Evolutionary conservation across 1,139 yeast species (phyloP).

Genomic region (Candida neerlandica): DNA sequence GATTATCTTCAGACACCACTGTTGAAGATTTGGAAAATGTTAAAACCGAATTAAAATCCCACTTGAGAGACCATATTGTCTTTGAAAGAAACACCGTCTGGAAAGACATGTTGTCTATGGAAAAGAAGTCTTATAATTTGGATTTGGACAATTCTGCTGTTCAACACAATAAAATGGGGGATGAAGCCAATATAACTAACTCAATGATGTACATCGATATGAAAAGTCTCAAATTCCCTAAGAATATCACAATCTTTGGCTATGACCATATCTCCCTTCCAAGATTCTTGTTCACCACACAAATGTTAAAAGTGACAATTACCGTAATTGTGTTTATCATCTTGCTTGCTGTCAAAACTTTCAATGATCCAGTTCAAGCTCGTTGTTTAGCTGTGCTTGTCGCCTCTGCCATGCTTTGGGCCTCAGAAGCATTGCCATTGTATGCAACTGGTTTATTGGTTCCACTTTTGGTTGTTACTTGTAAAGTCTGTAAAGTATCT

Average conservation of each 20-base stretch:
- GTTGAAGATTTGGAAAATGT: slow-evolving; percentile 50
- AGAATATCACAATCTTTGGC: slow-evolving; percentile 20
- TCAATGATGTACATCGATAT: slow-evolving; percentile 28
- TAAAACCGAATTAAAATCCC: slow-evolving; percentile 68
- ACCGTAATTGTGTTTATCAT: slow-evolving; percentile 49
- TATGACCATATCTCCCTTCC: slow-evolving; percentile 27
- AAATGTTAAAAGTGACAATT: slow-evolving; percentile 45
- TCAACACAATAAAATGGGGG: slow-evolving; percentile 35
- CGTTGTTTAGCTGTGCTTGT: slow-evolving; percentile 83
- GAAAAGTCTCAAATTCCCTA: slow-evolving; percentile 26
- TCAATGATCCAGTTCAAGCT: slow-evolving; percentile 65
- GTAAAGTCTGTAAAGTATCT: slow-evolving; percentile 66
- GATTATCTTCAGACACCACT: slow-evolving; percentile 30
- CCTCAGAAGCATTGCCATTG: slow-evolving; percentile 88
- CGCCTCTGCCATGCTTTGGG: slow-evolving; percentile 85
- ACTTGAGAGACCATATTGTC: slow-evolving; percentile 86
- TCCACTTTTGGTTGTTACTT: slow-evolving; percentile 75
- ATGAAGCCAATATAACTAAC: slow-evolving; percentile 25
- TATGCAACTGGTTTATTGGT: slow-evolving; percentile 81
- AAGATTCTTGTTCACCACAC: slow-evolving; percentile 33
- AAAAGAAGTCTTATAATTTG: slow-evolving; percentile 53
- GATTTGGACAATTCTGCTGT: slow-evolving; percentile 32
- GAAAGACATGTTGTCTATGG: slow-evolving; percentile 92
- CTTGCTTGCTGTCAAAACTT: slow-evolving; percentile 57
- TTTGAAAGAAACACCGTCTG: slow-evolving; percentile 98